These are phyloP conservation scores for Pseudocercospora crystallina DNA, from an alignment of 2,329 filamentous ascomycete species.

Conservation along the genomic window DNA sequence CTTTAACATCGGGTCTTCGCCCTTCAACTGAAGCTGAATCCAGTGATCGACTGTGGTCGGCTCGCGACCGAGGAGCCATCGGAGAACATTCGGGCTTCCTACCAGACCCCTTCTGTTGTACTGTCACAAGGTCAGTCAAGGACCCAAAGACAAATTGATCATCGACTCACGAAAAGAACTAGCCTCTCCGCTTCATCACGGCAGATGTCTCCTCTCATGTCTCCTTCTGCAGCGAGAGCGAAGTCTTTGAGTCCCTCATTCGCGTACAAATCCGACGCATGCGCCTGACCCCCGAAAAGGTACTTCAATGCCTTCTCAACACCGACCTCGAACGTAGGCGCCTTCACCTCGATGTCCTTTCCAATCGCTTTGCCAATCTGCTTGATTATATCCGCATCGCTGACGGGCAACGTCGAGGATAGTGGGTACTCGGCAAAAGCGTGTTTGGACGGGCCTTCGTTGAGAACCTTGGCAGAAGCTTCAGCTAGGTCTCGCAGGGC, in stretches of 20 bases:
- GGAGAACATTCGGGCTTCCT: slow-evolving; percentile 19
- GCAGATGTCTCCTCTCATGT: slow-evolving; percentile 13
- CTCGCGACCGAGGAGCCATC: slow-evolving; percentile 18
- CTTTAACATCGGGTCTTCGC: slow-evolving; percentile 1
- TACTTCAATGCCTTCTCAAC: slow-evolving; percentile 17
- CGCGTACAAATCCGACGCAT: background rate
- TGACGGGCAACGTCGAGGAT: slow-evolving; percentile 22
- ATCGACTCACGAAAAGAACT: slow-evolving; percentile 12
- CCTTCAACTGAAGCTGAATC: slow-evolving; percentile 13
- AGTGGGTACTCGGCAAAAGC: slow-evolving; percentile 33
- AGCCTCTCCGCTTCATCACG: slow-evolving; percentile 19
- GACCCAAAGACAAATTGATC: too few species aligned
- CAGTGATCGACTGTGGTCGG: slow-evolving; percentile 17
- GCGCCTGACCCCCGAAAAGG: slow-evolving; percentile 3
- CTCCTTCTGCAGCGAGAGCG: slow-evolving; percentile 8
- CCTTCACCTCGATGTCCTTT: slow-evolving; percentile 26
- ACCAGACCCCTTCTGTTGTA: slow-evolving; percentile 19
- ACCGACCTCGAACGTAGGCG: slow-evolving; percentile 20
- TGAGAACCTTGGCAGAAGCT: slow-evolving; percentile 24
- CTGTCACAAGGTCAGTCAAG: too few species aligned
- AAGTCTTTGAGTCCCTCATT: background rate
- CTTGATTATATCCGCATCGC: slow-evolving; percentile 23
- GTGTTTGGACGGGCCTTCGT: slow-evolving; percentile 28
- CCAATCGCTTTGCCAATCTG: slow-evolving; percentile 24
- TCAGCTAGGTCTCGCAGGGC: slow-evolving; percentile 31